Evolutionary conservation across 2,329 filamentous ascomycete genomes (phyloP), one percentile per base, ranked within the genome.

Genomic region (Leptographium flavum): DNA sequence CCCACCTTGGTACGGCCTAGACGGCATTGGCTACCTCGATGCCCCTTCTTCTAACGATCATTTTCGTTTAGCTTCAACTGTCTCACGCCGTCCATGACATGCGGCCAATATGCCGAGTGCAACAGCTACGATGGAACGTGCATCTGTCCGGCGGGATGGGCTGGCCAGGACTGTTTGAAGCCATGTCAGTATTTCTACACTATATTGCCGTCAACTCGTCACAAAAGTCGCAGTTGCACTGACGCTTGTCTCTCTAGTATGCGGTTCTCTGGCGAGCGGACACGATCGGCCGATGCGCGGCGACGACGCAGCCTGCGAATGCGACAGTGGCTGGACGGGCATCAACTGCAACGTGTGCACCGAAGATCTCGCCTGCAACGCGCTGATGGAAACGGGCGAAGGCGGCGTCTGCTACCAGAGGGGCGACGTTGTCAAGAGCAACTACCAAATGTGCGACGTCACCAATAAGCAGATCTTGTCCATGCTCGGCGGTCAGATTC

Each of bases 301-400:
- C 50, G 71, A 79, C 6, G 48, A 33, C 23, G 47, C 49, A 47
- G 67, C 70, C 35, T 98, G 92, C 65, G 68, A 87, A 36, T 98
- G 92, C 62, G 83, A 88, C 58, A 84, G 94, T 32, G 92, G 92
- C 46, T 98, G 92, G 92, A 76, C 76, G 35, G 92, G 92, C 51
- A 90, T 98, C 66, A 98, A 98, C 69, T 98, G 92, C 75, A 98
- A 92, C 57, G 86, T 98, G 46, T 98, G 92, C 64, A 79, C 82
- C 49, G 78, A 79, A 4, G 73, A 96, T 60, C 69, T 82, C 53
- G 88, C 84, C 15, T 98, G 92, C 58, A 78, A 92, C 59, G 80
- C 85, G 30, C 69, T 98, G 63, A 94, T 94, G 80, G 85, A 86
- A 4, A 79, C 81, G 14, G 76, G 76, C 4, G 75, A 86, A 49